A percentile compares a stretch with the other conserved stretches of the same genome.
Evolutionary conservation across 2,329 filamentous ascomycete genomes (phyloP).

Genomic region (Fusarium veterinarium): DNA sequence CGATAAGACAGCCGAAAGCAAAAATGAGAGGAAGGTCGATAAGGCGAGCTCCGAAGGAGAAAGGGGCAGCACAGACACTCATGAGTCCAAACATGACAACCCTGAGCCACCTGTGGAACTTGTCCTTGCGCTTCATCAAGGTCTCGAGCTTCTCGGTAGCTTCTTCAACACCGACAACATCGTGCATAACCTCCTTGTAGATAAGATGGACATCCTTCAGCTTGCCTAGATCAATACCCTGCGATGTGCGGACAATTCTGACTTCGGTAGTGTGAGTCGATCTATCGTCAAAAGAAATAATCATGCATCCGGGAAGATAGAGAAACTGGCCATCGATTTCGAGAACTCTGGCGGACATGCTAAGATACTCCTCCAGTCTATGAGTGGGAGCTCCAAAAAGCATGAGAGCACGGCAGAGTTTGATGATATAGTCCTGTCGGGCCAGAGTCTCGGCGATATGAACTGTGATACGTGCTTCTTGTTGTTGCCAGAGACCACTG

Average conservation of each 20-base stretch:
- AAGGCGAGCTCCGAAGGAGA: constrained; percentile 77
- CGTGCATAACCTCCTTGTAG: constrained; percentile 74
- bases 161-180: constrained; percentile 68
- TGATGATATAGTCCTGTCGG: constrained; percentile 84
- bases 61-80: constrained; percentile 77
- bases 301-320: constrained; percentile 92
- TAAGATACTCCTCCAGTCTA: constrained; percentile 88
- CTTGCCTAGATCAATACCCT: constrained; percentile 71
- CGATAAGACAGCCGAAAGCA: constrained; percentile 75
- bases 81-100: constrained; percentile 79
- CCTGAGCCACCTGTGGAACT: constrained; percentile 63
- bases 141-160: constrained; percentile 64
- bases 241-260: constrained; percentile 68
- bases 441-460: constrained; percentile 75
- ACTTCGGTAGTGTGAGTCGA: constrained; percentile 75
- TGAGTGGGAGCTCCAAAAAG: constrained; percentile 89
- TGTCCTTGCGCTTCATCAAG: constrained; percentile 65
- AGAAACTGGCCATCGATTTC: constrained; percentile 90
- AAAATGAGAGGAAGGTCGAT: constrained; percentile 81
- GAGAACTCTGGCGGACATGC: constrained; percentile 83
- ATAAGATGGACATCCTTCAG: constrained; percentile 70
- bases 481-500: constrained; percentile 55
- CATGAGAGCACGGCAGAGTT: constrained; percentile 87
- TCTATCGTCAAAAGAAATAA: constrained; percentile 85
- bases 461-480: constrained; percentile 59